Conservation (phyloP, 75 land plant genomes). For the Pinus albicaulis region DNA sequence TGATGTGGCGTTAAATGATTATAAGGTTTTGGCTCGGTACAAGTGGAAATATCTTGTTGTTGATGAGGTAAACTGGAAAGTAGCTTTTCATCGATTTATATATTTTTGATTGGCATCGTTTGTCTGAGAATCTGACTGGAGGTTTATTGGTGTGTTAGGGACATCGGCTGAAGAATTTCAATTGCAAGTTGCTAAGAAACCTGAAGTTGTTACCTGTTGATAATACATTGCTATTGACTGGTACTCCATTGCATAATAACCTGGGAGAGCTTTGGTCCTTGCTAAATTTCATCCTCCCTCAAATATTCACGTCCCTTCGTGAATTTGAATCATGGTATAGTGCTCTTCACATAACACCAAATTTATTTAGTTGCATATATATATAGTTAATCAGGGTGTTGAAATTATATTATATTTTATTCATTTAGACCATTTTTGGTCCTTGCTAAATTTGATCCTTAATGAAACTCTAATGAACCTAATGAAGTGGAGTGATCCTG, state of each 20-base stretch:
- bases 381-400: background rate
- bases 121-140: background rate
- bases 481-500: no score
- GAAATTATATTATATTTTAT: background rate
- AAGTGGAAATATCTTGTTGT: constrained; percentile 47
- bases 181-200: constrained; percentile 39
- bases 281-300: constrained; percentile 45
- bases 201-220: constrained; percentile 23
- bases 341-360: no score
- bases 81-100: background rate
- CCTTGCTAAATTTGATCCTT: no score
- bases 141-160: constrained; percentile 21
- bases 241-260: constrained; percentile 50
- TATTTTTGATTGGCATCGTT: background rate
- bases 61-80: constrained; percentile 27
- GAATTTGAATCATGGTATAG: constrained; percentile 39
- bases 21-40: background rate
- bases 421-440: background rate
- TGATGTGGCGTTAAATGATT: constrained; percentile 13
- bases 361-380: background rate
- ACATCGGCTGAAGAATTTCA: constrained; percentile 43
- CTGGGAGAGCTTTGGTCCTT: constrained; percentile 47
- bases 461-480: no score
- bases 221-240: constrained; percentile 37
- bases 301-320: constrained; percentile 37